Conservation (phyloP, 805 yeast genomes). For the Priceomyces medius region DNA sequence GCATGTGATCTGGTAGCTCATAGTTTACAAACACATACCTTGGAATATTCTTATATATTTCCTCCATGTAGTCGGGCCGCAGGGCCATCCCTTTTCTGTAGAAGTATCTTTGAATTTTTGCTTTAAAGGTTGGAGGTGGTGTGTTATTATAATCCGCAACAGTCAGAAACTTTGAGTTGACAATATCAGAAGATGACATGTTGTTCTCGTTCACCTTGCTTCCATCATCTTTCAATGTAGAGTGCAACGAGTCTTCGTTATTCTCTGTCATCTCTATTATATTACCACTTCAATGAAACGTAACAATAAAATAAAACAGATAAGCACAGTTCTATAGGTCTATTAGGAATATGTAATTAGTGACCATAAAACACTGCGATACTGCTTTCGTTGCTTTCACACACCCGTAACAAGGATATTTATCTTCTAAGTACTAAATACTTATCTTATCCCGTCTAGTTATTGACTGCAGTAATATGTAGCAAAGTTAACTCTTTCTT, state of each 20-base stretch:
- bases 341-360: too few species aligned
- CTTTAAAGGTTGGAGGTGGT: constrained; percentile 23
- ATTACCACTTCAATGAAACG: neutral
- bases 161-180: neutral
- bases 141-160: constrained; percentile 15
- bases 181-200: constrained; percentile 3
- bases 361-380: too few species aligned
- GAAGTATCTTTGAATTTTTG: constrained; percentile 16
- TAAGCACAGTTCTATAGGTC: neutral
- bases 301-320: neutral
- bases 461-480: too few species aligned
- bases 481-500: too few species aligned
- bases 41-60: constrained; percentile 38
- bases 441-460: too few species aligned
- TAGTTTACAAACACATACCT: constrained; percentile 50
- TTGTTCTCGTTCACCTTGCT: constrained; percentile 3
- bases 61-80: constrained; percentile 35
- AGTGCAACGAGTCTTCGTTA: constrained; percentile 1
- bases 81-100: constrained; percentile 23
- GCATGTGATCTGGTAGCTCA: constrained; percentile 45
- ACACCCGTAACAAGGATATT: too few species aligned
- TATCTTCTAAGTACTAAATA: too few species aligned
- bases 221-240: constrained; percentile 3
- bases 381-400: too few species aligned
- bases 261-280: neutral